Evolutionary conservation across 2,329 filamentous ascomycete genomes (phyloP).

Genomic region (Ambrosiella cleistominuta): DNA sequence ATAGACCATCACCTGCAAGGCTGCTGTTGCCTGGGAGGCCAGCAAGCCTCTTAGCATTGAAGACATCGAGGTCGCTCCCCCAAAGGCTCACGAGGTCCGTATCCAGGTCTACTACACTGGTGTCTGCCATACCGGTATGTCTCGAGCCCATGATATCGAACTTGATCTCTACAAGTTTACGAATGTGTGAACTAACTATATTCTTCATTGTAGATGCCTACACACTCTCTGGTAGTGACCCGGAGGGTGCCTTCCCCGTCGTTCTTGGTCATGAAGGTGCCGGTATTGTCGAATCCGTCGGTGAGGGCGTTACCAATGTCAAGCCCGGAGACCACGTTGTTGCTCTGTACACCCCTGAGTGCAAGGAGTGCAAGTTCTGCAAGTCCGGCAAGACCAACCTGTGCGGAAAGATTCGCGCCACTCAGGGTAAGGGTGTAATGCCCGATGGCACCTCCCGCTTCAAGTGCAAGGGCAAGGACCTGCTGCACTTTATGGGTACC

Average conservation of each 20-base stretch:
- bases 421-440: slow-evolving; percentile 92
- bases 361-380: slow-evolving; percentile 98
- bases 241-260: slow-evolving; percentile 83
- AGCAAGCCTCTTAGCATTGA: slow-evolving; percentile 79
- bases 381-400: slow-evolving; percentile 98
- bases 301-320: slow-evolving; percentile 86
- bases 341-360: slow-evolving; percentile 88
- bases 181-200: background rate
- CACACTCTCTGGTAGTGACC: slow-evolving; percentile 89
- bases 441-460: slow-evolving; percentile 92
- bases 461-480: slow-evolving; percentile 82
- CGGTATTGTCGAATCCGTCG: slow-evolving; percentile 81
- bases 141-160: background rate
- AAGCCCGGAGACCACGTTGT: slow-evolving; percentile 87
- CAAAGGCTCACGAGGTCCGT: slow-evolving; percentile 83
- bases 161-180: background rate
- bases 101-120: slow-evolving; percentile 96
- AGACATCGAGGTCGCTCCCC: slow-evolving; percentile 79
- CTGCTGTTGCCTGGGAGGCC: slow-evolving; percentile 93
- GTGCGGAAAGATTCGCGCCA: slow-evolving; percentile 95
- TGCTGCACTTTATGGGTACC: slow-evolving; percentile 98
- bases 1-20: slow-evolving; percentile 91
- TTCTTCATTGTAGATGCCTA: slow-evolving; percentile 53
- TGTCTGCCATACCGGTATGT: slow-evolving; percentile 85
- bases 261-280: slow-evolving; percentile 83